Conservation (phyloP, 768 basidiomycete species). For the Suillus bovinus region DNA sequence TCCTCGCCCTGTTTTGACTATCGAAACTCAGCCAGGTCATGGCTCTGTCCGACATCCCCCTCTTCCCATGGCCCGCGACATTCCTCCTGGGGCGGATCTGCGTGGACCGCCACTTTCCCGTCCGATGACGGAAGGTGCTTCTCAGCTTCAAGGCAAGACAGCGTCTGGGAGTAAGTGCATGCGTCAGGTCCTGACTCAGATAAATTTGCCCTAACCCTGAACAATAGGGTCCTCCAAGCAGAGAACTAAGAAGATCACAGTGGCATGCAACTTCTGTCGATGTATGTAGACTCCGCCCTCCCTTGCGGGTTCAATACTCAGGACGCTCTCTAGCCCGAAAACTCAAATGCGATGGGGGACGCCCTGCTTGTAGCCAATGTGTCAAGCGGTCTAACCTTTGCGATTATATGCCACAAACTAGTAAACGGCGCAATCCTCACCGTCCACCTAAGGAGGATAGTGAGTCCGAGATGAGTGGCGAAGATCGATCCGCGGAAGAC, state of each 20-base stretch:
- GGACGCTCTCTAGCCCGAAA: constrained; percentile 62
- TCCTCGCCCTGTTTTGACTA: constrained; percentile 59
- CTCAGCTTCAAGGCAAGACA: constrained; percentile 31
- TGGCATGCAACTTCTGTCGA: constrained; percentile 90
- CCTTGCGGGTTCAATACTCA: constrained; percentile 18
- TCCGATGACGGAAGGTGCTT: constrained; percentile 35
- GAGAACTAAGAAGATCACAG: constrained; percentile 83
- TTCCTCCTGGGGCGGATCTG: constrained; percentile 44
- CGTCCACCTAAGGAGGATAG: constrained; percentile 62
- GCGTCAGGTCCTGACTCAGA: constrained; percentile 10
- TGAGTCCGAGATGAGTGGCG: constrained; percentile 64
- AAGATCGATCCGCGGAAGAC: constrained; percentile 53
- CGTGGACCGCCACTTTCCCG: constrained; percentile 46
- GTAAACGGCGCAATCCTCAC: constrained; percentile 69
- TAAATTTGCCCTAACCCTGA: constrained; percentile 18
- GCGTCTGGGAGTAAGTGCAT: constrained; percentile 40
- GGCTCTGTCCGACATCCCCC: constrained; percentile 45
- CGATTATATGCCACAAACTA: constrained; percentile 74
- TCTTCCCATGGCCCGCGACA: constrained; percentile 47
- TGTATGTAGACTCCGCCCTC: constrained; percentile 51
- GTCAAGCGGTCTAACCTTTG: constrained; percentile 75
- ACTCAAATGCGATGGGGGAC: constrained; percentile 85
- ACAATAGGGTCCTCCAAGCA: constrained; percentile 58
- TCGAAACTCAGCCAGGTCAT: constrained; percentile 57
- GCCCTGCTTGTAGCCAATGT: constrained; percentile 82